Percentiles rank a stretch among this genome's conserved stretches.
These are phyloP conservation scores for Leccinum subtestaceum DNA, from an alignment of 768 basidiomycete species.

Conservation along the genomic window DNA sequence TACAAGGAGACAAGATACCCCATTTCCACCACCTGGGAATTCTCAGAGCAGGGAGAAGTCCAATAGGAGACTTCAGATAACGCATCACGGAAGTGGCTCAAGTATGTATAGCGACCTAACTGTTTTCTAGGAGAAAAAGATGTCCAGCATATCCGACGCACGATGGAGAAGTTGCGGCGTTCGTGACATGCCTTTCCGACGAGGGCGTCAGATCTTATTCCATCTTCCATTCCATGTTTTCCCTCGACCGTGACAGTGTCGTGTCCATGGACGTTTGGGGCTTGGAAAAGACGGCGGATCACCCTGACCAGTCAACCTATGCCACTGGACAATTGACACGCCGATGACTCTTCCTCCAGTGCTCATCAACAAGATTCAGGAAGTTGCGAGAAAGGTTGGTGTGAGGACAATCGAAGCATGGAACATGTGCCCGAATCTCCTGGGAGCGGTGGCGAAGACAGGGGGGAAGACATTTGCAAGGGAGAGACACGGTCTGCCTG, in stretches of 20 bases:
- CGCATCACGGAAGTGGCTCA: constrained; percentile 31
- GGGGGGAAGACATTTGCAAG: constrained; percentile 36
- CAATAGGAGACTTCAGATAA: background rate
- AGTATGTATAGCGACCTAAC: constrained; percentile 31
- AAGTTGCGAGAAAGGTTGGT: constrained; percentile 31
- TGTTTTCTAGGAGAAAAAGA: constrained; percentile 40
- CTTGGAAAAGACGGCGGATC: constrained; percentile 3
- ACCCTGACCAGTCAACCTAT: constrained; percentile 18
- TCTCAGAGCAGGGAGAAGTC: constrained; percentile 15
- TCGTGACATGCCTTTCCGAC: constrained; percentile 41
- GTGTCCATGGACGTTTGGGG: constrained; percentile 17
- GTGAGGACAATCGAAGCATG: constrained; percentile 38
- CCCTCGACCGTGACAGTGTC: background rate
- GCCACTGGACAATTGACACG: constrained; percentile 46
- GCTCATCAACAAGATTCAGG: constrained; percentile 35
- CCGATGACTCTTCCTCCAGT: constrained; percentile 23
- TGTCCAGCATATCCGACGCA: constrained; percentile 33
- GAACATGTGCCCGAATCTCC: constrained; percentile 37
- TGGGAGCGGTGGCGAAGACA: constrained; percentile 19
- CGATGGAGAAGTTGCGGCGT: constrained; percentile 20
- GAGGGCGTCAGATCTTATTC: constrained; percentile 46
- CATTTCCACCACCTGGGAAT: constrained; percentile 39
- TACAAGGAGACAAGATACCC: constrained; percentile 37
- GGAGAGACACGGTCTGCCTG: constrained; percentile 36
- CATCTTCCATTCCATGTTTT: constrained; percentile 30